Conservation (phyloP, 257 asterid genomes). For the Solanum raphanifolium region DNA sequence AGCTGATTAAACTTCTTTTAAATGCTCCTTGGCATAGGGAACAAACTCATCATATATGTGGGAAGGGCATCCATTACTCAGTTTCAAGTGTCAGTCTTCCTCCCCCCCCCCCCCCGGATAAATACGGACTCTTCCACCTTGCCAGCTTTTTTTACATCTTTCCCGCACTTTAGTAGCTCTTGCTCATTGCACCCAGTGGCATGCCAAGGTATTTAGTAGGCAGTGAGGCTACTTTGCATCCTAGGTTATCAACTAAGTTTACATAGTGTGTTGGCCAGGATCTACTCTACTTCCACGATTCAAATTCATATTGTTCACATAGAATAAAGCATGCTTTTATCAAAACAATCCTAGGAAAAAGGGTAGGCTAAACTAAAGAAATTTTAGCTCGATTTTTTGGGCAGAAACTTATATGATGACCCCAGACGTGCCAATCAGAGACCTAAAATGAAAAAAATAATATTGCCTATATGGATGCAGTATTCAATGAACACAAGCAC, state of each 20-base stretch:
- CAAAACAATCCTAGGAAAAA: not conserved
- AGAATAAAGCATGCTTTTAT: not conserved
- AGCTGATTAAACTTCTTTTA: not conserved
- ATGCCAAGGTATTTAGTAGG: not conserved
- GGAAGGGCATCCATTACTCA: not conserved
- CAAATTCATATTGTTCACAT: not conserved
- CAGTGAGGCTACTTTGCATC: not conserved
- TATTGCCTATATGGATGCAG: not conserved
- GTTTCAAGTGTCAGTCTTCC: not conserved
- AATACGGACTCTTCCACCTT: not conserved
- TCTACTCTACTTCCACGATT: not conserved
- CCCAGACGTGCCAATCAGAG: not conserved
- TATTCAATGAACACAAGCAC: not conserved
- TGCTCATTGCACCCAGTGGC: not conserved
- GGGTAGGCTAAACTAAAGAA: not conserved
- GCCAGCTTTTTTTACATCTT: not conserved
- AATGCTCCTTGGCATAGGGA: not conserved
- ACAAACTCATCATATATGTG: not conserved
- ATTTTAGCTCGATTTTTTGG: not conserved
- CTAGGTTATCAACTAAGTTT: not conserved
- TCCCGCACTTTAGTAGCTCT: not conserved
- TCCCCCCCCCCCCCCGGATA: not conserved
- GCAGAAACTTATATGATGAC: not conserved
- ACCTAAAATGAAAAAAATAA: not conserved
- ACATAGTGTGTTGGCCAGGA: not conserved